A percentile compares a stretch with the other conserved stretches of the same genome.
Conservation (phyloP, 495 filamentous ascomycete genomes). For the Copromyces sp. region DNA sequence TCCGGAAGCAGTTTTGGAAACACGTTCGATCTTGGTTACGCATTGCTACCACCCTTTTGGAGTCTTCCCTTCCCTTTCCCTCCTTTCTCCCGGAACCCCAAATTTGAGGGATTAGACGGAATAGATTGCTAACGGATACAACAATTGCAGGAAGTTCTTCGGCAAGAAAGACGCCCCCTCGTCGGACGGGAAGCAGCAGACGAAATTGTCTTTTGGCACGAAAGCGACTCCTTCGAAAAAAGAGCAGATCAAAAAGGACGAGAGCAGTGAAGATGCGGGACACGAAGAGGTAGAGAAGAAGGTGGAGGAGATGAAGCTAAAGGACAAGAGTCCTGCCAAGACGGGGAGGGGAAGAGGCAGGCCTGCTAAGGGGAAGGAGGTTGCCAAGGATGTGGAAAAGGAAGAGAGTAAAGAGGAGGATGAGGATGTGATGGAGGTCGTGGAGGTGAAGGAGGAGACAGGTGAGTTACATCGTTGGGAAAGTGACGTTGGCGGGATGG, state of each 20-base stretch:
- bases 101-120: background rate
- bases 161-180: slow-evolving; percentile 43
- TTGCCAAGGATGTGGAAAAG: background rate
- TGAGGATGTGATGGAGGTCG: slow-evolving; percentile 19
- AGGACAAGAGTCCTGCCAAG: background rate
- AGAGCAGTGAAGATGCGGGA: slow-evolving; percentile 11
- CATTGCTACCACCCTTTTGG: slow-evolving; percentile 2
- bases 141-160: slow-evolving; percentile 57
- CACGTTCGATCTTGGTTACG: background rate
- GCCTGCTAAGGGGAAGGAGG: background rate
- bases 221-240: slow-evolving; percentile 26
- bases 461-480: background rate
- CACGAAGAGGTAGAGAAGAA: slow-evolving; percentile 17
- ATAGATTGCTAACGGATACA: background rate
- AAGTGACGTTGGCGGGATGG: background rate
- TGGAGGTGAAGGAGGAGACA: background rate
- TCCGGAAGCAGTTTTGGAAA: background rate
- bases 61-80: background rate
- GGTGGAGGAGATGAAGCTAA: slow-evolving; percentile 19
- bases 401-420: slow-evolving; percentile 12
- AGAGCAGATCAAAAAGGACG: slow-evolving; percentile 16
- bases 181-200: slow-evolving; percentile 54
- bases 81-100: background rate
- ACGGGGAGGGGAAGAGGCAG: background rate
- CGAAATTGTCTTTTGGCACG: slow-evolving; percentile 58